Base-by-base conservation (phyloP, 2,329 filamentous ascomycete genomes). In the Ophiocordyceps robertsii region DNA sequence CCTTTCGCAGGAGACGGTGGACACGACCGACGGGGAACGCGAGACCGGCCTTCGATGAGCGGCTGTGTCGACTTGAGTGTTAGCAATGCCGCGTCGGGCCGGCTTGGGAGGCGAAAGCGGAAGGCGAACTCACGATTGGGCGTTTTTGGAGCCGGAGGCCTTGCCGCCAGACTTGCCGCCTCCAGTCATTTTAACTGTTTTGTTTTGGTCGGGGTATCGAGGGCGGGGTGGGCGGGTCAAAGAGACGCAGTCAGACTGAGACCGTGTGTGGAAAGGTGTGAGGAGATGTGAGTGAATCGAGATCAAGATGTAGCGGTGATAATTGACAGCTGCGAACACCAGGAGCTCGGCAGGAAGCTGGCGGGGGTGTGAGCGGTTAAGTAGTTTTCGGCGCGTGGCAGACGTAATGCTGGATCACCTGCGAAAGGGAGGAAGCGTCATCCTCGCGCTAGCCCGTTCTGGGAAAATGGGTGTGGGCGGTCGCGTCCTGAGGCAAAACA, bases 91-190 rank as follows among this genome's bases (percentile, higher is more conserved):
- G 33, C 13, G 11, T 13, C 9, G 36, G 16, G 8, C 6, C 3
- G 6, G 14, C n/a, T 11, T 17, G 8, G 32, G 17, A 37, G 35
- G 19, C 19, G 4, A 19, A 19, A 3, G 19, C 19, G 24, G 3
- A 27, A 4, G 6, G 6, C 3, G 24, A 8, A 84, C 89, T 81
- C 74, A 96, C 92, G 89, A 95, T 78, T 96, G 92, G 63, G 92
- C 85, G 77, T 84, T 94, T 87, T 98, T 98, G 75, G 84, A 83
- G 75, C 89, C 88, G 74, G 84, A 90, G 76, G 90, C 89, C 84
- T 96, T 96, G 82, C 92, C 92, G 72, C 92, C 92, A 74, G 90
- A 95, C 75, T 98, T 98, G 72, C 92, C 92, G 71, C 90, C 90
- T 80, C 90, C 90, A 87, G 92, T 94, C 92, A 98, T 98, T 84